Base-by-base conservation (phyloP, 78 protist genomes). In the Mastigamoeba balamuthi region DNA sequence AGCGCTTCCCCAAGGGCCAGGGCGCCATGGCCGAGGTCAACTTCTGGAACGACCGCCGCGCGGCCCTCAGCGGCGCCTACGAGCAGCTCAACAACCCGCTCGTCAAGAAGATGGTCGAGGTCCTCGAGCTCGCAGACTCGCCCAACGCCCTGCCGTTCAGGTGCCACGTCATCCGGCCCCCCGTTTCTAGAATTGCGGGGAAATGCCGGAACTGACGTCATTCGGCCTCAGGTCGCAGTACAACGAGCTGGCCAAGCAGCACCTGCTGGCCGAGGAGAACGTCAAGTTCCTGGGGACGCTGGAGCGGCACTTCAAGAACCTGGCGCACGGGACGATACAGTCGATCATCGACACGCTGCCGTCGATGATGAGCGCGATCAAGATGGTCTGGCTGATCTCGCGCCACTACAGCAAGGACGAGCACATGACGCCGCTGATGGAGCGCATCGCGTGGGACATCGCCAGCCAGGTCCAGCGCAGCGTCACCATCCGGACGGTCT, bases 321-420 rank as follows among this genome's bases (percentile, higher is more conserved):
- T 94, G 37, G 0, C 69, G 29, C 43, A 75, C 1, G 90, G 88
- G 4, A 7, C 83, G 27, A 69, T 89, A 40, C 0, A 0, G 27
- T 29, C 68, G 64, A 75, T 89, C 41, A 5, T 65, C 29, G 93
- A 90, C 63, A 79, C 91, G 25, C 41, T 93, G 0, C 85, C 91
- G 44, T 72, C 88, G 27, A 65, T 93, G 91, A 78, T 93, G 84
- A 82, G 40, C 2, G 93, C 93, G 8, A 68, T 93, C 30, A 86
- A 91, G 7, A 93, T 93, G 97, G 97, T 93, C 40, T 93, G 97
- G 97, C 76, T 88, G 52, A 88, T 93, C 72, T 84, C 91, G 40
- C 74, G 94, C 17, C 87, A 92, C 69, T 92, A 86, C 85, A 88
- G 85, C 81, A 78, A 80, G 10, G 95, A 92, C 66, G 82, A 84